phyloP scores from a whole-genome alignment of 2,329 filamentous ascomycete species.

The Aspergillus sojae region DNA sequence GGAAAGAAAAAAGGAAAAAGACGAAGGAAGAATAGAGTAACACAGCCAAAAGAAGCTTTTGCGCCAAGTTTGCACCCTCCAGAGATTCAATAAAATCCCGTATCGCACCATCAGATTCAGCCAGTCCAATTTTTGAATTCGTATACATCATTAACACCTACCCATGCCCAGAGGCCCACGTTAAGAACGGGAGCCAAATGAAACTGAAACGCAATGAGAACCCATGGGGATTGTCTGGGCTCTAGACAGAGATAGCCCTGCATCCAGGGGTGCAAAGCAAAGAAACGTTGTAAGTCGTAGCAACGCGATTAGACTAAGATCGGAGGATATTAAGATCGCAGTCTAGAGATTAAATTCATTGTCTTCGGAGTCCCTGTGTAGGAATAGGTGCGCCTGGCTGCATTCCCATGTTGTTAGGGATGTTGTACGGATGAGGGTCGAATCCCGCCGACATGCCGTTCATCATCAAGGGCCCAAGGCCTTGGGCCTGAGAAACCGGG shows the following conservation, averaged over 20 bases:
- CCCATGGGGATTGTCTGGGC: conserved; percentile 8
- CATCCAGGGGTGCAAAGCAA: conserved; percentile 7
- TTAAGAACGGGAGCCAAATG: conserved; percentile 27
- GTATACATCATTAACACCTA: conserved; percentile 45
- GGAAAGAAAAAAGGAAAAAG: conserved; percentile 21
- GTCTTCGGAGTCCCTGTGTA: conserved; percentile 41
- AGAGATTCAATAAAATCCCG: conserved; percentile 29
- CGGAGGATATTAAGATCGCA: conserved; percentile 14
- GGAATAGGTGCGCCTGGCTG: conserved; percentile 39
- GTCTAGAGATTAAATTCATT: conserved; percentile 15
- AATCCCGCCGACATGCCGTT: conserved; percentile 43
- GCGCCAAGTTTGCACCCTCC: conserved; percentile 35
- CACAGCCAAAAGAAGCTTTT: conserved; percentile 30
- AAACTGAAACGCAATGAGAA: conserved; percentile 15
- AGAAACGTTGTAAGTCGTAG: conserved; percentile 4
- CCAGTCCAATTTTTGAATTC: conserved; percentile 39
- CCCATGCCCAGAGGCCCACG: conserved; percentile 36
- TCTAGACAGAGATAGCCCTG: conserved; percentile 15
- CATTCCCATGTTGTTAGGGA: conserved; percentile 47
- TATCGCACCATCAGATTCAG: conserved; percentile 32
- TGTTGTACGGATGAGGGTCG: conserved; percentile 47
- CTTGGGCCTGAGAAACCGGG: conserved; percentile 85
- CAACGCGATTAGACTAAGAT: conserved; percentile 7
- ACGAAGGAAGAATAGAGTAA: conserved; percentile 23
- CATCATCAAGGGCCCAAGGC: conserved; percentile 55